Base-by-base conservation (phyloP, 2,329 filamentous ascomycete species). In the Chrysoporthe puriensis region DNA sequence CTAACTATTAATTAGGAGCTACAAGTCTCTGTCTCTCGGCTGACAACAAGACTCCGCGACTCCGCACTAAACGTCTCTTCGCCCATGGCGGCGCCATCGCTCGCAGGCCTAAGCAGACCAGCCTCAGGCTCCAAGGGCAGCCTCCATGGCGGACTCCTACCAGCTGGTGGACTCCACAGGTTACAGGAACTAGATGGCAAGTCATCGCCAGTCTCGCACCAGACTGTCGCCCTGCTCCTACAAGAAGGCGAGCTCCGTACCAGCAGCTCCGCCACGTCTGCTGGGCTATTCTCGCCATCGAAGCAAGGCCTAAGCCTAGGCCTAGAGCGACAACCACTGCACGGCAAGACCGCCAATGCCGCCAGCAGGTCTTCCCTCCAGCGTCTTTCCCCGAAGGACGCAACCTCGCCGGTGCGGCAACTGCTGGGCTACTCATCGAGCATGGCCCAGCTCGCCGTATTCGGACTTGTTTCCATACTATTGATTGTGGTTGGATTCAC, bases 401-500 rank as follows among this genome's bases (percentile, higher is more conserved):
- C 61, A 32, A 46, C 34, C 60, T 59, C 48, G 26, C 68, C 62
- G 66, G 62, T 67, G 63, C 66, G 68, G 57, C 68, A 68, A 68
- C 32, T 59, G 66, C 66, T 63, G 59, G 26, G 40, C 18, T 36
- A 54, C 8, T 50, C 67, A 14, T 43, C 52, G 43, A 50, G 7
- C 34, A 26, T 52, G 48, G 40, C 63, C 48, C 68, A 65, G 62
- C 68, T 69, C 62, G 65, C 48, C 66, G 68, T 43, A 64, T 63
- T 64, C 44, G 68, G 68, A 54, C 59, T 69, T 69, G 68, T 69
- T 66, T 68, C 62, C 66, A 64, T 69, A 40, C 46, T 67, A 48
- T 42, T 67, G 62, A 63, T 67, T 57, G 58, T 66, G 63, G 67
- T 68, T 48, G 58, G 66, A 42, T 61, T 67, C 65, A 67, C 62